A percentile compares a stretch with the other conserved stretches of the same genome.
These are phyloP conservation scores for Tardiomyces digboiensis DNA, from an alignment of 1,139 yeast species.

Conservation along the genomic window DNA sequence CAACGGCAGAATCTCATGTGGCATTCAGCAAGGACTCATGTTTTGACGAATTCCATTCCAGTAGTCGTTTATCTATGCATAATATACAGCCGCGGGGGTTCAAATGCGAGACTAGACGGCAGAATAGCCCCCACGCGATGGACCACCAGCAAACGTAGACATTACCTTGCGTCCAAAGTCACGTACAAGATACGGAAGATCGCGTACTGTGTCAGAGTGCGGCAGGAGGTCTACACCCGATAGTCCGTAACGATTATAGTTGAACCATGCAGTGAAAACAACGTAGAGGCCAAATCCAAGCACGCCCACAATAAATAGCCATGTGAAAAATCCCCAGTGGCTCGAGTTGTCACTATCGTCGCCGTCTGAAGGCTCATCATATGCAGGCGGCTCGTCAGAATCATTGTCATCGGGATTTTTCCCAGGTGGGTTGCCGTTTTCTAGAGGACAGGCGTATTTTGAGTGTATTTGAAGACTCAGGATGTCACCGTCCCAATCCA, in stretches of 20 bases:
- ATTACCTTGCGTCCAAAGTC: slow-evolving; percentile 61
- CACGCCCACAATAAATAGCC: slow-evolving; percentile 41
- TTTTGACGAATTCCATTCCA: too few species aligned
- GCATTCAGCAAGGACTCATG: too few species aligned
- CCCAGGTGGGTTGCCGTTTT: neutral
- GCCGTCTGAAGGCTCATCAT: slow-evolving; percentile 21
- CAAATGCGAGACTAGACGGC: slow-evolving; percentile 75
- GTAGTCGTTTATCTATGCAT: neutral
- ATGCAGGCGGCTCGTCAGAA: slow-evolving; percentile 2
- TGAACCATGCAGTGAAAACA: slow-evolving; percentile 75
- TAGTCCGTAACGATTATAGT: slow-evolving; percentile 27
- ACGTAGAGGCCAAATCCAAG: slow-evolving; percentile 63
- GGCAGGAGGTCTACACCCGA: slow-evolving; percentile 34
- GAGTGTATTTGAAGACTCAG: slow-evolving; percentile 28
- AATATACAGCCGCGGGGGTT: neutral
- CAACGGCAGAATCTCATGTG: too few species aligned
- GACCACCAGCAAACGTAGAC: slow-evolving; percentile 68
- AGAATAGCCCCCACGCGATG: slow-evolving; percentile 75
- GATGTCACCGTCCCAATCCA: slow-evolving; percentile 27
- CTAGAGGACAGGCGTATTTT: slow-evolving; percentile 32
- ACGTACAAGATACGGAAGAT: slow-evolving; percentile 73
- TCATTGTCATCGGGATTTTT: slow-evolving; percentile 21
- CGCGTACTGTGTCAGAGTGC: slow-evolving; percentile 47
- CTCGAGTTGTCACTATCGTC: slow-evolving; percentile 9
- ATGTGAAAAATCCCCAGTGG: slow-evolving; percentile 27